Base-by-base conservation (phyloP, 768 basidiomycete genomes). In the Trametes meyenii region DNA sequence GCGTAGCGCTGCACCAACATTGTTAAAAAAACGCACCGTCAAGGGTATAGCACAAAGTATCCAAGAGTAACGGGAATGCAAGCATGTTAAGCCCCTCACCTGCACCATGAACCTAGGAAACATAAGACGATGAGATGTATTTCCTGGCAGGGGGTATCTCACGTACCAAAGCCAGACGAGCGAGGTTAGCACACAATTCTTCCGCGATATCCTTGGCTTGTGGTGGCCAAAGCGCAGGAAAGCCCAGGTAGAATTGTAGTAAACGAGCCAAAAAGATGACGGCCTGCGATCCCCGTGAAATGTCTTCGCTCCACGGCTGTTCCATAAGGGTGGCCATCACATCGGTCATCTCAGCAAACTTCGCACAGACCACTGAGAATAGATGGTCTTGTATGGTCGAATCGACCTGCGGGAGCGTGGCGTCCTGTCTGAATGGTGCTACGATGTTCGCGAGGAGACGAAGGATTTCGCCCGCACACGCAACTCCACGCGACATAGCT, bases 221-320 rank as follows among this genome's bases (percentile, higher is more conserved):
- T 2, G 76, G 61, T 2, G 83, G 84, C 87, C 88, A 90, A 5
- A 72, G 69, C 10, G 78, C 80, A 17, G 79, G 80, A 67, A 91
- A 88, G 23, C 88, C 85, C 8, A 92, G 76, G 69, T 85, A 80
- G 62, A 92, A 92, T 67, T 93, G 90, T 23, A 92, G 66, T 16
- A 92, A 74, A 2, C 90, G 85, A 2, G 83, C 81, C 29, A 91
- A 72, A 36, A 91, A 79, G 21, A 88, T 76, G 29, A 83, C 73
- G 13, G 76, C 75, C 45, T 82, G 76, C 0, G 79, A 69, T 19
- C 69, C 58, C 52, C 67, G 60, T 21, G 64, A 60, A 5, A 65
- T 61, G n/a, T 51, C 62, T n/a, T 60, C 58, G 21, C 55, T 59
- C 62, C 62, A 64, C 33, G 73, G 59, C 17, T 50, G 45, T 12